A percentile compares a stretch with the other conserved stretches of the same genome.
Conservation (phyloP, 2,329 filamentous ascomycete species). For the Cryphonectria carpinicola region DNA sequence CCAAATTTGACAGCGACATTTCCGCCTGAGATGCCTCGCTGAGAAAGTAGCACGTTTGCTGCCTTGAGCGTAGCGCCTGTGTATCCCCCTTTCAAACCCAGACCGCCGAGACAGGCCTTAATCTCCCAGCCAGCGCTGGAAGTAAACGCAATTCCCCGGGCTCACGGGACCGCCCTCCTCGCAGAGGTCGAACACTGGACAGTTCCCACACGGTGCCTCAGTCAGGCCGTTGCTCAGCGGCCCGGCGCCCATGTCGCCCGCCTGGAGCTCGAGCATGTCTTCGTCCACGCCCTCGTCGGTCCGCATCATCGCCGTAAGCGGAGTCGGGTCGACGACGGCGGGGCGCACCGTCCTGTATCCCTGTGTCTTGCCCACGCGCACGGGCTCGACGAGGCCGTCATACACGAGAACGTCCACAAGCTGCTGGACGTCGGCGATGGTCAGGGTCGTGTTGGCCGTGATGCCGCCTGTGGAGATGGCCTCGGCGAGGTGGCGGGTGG, state of each 20-base stretch:
- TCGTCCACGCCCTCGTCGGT: conserved; percentile 33
- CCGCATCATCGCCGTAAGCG: conserved; percentile 36
- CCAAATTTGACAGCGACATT: background rate
- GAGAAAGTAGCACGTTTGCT: background rate
- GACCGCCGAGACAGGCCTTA: conserved; percentile 29
- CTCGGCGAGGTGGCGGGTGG: conserved; percentile 74
- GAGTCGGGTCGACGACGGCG: conserved; percentile 44
- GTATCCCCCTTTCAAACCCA: background rate
- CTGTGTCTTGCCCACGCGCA: conserved; percentile 53
- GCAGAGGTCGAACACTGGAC: conserved; percentile 92
- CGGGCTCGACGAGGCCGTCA: conserved; percentile 79
- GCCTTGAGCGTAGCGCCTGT: background rate
- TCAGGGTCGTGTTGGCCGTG: conserved; percentile 71
- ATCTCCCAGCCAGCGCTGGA: conserved; percentile 76
- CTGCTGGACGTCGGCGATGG: conserved; percentile 79
- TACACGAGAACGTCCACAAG: conserved; percentile 87
- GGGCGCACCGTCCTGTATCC: conserved; percentile 59
- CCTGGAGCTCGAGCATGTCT: conserved; percentile 29
- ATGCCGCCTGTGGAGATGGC: conserved; percentile 71
- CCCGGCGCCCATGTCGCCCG: conserved; percentile 40
- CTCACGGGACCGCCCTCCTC: conserved; percentile 89
- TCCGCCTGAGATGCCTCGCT: too few relatives aligned
- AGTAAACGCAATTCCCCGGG: conserved; percentile 89
- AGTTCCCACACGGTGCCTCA: conserved; percentile 87
- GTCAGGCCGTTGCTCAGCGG: conserved; percentile 73